These are phyloP conservation scores for Collybia mongolica DNA, from an alignment of 768 basidiomycete species.

Conservation along the genomic window DNA sequence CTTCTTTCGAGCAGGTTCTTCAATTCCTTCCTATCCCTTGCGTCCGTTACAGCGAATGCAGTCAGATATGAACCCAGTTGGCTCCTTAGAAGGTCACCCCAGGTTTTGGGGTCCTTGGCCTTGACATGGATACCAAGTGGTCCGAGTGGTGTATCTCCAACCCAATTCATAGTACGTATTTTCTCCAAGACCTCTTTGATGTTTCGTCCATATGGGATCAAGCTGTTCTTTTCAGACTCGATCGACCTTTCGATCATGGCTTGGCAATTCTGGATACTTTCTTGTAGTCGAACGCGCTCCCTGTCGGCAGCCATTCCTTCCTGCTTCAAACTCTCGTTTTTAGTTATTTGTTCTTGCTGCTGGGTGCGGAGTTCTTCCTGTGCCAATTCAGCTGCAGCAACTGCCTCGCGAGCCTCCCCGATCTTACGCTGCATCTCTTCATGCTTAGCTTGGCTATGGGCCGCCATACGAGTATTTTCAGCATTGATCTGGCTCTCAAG, in stretches of 20 bases:
- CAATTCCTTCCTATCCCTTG: slow-evolving; percentile 57
- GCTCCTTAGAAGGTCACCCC: slow-evolving; percentile 63
- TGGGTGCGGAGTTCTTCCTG: slow-evolving; percentile 27
- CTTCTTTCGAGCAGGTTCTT: slow-evolving; percentile 51
- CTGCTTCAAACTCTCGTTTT: slow-evolving; percentile 27
- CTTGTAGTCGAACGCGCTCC: slow-evolving; percentile 28
- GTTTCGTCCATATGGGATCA: slow-evolving; percentile 60
- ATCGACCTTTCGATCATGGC: slow-evolving; percentile 48
- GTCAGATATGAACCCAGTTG: slow-evolving; percentile 60
- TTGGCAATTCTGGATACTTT: slow-evolving; percentile 44
- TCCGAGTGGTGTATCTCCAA: slow-evolving; percentile 66
- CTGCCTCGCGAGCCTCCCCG: slow-evolving; percentile 38
- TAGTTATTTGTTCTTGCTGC: slow-evolving; percentile 27
- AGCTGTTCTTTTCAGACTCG: slow-evolving; percentile 53
- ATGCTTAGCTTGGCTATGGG: slow-evolving; percentile 59
- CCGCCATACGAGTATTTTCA: slow-evolving; percentile 53
- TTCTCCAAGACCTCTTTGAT: slow-evolving; percentile 56
- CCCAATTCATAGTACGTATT: slow-evolving; percentile 56
- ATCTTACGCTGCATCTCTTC: slow-evolving; percentile 56
- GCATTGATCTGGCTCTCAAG: slow-evolving; percentile 48
- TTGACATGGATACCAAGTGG: slow-evolving; percentile 82
- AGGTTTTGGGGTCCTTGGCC: slow-evolving; percentile 61
- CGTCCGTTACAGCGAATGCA: slow-evolving; percentile 74
- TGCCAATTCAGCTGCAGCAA: slow-evolving; percentile 35
- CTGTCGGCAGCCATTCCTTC: slow-evolving; percentile 36